Base-by-base conservation (phyloP, 2,329 filamentous ascomycete species). In the Calonectria naviculata region DNA sequence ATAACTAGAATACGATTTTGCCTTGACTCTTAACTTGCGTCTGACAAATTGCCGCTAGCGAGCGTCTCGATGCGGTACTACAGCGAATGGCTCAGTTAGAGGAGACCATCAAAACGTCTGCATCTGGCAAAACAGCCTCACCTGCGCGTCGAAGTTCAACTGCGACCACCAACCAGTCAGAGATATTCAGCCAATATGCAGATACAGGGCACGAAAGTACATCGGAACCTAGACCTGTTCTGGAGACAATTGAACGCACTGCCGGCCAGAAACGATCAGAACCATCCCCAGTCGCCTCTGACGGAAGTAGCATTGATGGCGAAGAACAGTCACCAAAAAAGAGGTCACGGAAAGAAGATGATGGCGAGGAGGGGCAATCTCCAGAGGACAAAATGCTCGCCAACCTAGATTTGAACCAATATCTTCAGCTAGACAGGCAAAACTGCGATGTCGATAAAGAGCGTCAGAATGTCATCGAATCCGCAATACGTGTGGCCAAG, bases 331-430 rank as follows among this genome's bases (percentile, higher is more conserved):
- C 42, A 28, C 60, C 29, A 17, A 21, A 17, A 13, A 64, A 64
- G 42, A 28, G 60, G 60, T 26, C 42, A 26, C 42, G 60, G 3
- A 64, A 36, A 26, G 58, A 31, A 21, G 28, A 38, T 5, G 60
- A 64, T 12, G 42, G 28, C 1, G 60, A 64, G n/a, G 60, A 64
- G 29, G 42, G 44, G 1, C 42, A 38, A 28, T 47, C 42, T 8
- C 60, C 60, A 9, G 60, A 64, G 28, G 60, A 64, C 19, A 64
- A 64, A 31, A 64, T 64, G 60, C 60, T 64, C 12, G 60, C 60
- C 42, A 64, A 64, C n/a, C 28, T 64, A 12, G 60, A 64, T 12
- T 29, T 64, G 19, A 64, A 47, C 24, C 29, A 42, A 19, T 64
- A 64, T 36, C 60, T 64, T 10, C 60, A 29, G 12, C 29, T 64